A percentile compares a stretch with the other conserved stretches of the same genome.
Conservation (phyloP, 2,329 filamentous ascomycete genomes). For the Fusarium circinatum region DNA sequence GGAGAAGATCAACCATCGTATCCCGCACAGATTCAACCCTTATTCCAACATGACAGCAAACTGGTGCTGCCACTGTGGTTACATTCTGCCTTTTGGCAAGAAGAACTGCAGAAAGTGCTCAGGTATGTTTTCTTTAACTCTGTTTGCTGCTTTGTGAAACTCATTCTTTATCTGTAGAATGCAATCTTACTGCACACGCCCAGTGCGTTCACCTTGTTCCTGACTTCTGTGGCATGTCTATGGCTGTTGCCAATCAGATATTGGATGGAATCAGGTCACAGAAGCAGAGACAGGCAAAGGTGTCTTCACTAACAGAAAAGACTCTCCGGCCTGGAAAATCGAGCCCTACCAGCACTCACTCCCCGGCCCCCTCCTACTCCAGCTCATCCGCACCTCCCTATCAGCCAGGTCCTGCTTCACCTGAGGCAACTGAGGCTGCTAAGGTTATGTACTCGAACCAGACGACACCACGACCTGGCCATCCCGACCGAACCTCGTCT, state of each 20-base stretch:
- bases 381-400: constrained; percentile 44
- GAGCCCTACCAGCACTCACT: constrained; percentile 53
- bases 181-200: constrained; percentile 88
- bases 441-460: constrained; percentile 69
- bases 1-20: constrained; percentile 99
- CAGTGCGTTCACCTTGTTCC: constrained; percentile 94
- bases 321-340: constrained; percentile 69
- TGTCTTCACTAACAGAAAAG: constrained; percentile 68
- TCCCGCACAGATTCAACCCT: constrained; percentile 95
- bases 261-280: constrained; percentile 84
- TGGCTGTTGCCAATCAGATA: constrained; percentile 96
- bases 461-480: constrained; percentile 61
- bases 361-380: constrained; percentile 50
- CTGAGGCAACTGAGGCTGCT: constrained; percentile 71
- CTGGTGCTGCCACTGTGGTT: constrained; percentile 99
- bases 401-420: constrained; percentile 38
- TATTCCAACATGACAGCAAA: constrained; percentile 98
- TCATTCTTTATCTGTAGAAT: constrained; percentile 68
- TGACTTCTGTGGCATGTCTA: constrained; percentile 99
- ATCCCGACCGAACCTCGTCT: constrained; percentile 64
- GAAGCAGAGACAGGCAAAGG: constrained; percentile 73
- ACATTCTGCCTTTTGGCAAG: constrained; percentile 91
- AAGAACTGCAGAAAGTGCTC: constrained; percentile 94
- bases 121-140: constrained; percentile 61
- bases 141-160: constrained; percentile 41